Evolutionary conservation across 1,284 basidiomycete genomes (phyloP), one percentile per base, ranked within the genome.

Genomic region (Pyrrhoderma lamaoense): DNA sequence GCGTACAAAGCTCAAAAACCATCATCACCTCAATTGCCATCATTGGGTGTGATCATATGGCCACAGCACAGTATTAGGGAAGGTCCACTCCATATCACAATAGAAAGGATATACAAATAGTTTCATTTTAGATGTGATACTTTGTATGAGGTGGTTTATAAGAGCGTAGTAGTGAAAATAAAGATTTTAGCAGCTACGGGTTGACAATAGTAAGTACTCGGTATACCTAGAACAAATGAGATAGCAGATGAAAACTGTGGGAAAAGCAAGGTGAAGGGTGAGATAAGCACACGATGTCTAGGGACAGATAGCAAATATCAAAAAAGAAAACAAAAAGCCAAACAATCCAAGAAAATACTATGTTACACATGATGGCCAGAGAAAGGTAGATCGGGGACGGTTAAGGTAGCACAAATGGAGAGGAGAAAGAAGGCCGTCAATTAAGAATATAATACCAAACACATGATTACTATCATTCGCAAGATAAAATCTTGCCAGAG

Each of bases 221-320:
- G 49, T 51, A 47, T 47, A 47, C 35, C 40, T 39, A 36, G 19
- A 45, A 49, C 42, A 45, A 19, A 4, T 35, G 47, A n/a, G 51
- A 47, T 5, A 47, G 55, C 54, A 56, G 34, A 56, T 51, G 35
- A 19, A 34, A 36, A 45, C 14, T 11, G 31, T 27, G 36, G 42
- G 37, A 25, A 22, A 22, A 42, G 48, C 25, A 50, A 18, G 11
- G 27, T 31, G n/a, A 31, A 11, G 27, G 11, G 5, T 5, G 27
- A 31, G 27, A 11, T 31, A 11, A 5, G 27, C 27, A 31, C 27
- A 31, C 27, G 27, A 31, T 51, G 9, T 51, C 49, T 51, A 51
- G 19, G 25, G 18, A 44, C 43, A 45, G 43, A 27, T 36, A 23
- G 43, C 21, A 39, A 39, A 45, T 36, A 27, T 36, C 25, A 38